phyloP scores from a whole-genome alignment of 441 rosid genomes.

The Pelargonium australe region DNA sequence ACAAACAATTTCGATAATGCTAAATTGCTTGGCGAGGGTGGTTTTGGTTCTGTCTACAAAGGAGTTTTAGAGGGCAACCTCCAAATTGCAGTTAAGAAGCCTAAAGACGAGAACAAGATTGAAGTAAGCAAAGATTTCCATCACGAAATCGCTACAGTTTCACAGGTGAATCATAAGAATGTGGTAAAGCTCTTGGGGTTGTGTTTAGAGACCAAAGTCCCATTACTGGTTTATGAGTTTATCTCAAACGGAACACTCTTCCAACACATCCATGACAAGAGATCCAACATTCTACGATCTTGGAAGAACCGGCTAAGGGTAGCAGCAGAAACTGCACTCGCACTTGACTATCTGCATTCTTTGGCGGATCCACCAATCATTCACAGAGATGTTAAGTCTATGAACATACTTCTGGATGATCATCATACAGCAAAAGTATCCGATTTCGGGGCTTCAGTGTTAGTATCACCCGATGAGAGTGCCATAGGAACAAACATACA shows the following conservation, averaged over 20 bases:
- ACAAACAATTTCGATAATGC: constrained; percentile 17
- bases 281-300: background rate
- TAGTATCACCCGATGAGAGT: constrained; percentile 19
- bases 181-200: constrained; percentile 23
- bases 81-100: background rate
- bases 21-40: constrained; percentile 22
- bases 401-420: constrained; percentile 8
- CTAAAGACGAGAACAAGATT: background rate
- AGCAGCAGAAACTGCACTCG: constrained; percentile 15
- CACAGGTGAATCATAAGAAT: constrained; percentile 26
- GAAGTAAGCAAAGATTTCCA: background rate
- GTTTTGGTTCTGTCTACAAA: constrained; percentile 18
- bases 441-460: constrained; percentile 30
- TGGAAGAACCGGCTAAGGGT: constrained; percentile 21
- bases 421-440: constrained; percentile 12
- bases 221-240: constrained; percentile 23
- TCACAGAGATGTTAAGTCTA: constrained; percentile 15
- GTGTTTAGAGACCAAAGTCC: constrained; percentile 25
- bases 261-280: constrained; percentile 20
- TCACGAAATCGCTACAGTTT: background rate
- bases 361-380: constrained; percentile 16
- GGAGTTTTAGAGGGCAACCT: background rate
- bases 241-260: constrained; percentile 24
- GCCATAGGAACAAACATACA: constrained; percentile 12
- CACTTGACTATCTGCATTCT: constrained; percentile 16